Evolutionary conservation across 345 rosid genomes (phyloP).

Genomic region (Geranium brycei): DNA sequence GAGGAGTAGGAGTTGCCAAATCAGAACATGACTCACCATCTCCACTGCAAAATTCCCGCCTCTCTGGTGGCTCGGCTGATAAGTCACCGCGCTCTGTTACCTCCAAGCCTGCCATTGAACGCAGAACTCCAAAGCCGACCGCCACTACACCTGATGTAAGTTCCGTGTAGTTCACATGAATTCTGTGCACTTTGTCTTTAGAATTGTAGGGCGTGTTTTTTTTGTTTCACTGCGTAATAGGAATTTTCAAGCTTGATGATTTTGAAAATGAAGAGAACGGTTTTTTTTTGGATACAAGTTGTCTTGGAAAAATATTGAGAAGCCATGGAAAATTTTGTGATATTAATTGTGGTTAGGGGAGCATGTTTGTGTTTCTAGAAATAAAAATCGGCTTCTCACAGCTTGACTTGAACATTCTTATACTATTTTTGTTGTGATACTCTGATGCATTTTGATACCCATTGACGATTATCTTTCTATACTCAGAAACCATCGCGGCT

Average conservation of each 20-base stretch:
- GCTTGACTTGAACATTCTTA: too few relatives aligned
- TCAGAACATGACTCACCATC: constrained; percentile 51
- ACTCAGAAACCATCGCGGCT: not conserved
- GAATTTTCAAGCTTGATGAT: too few relatives aligned
- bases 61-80: constrained; percentile 54
- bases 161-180: not conserved
- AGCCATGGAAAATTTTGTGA: too few relatives aligned
- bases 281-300: not conserved
- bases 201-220: too few relatives aligned
- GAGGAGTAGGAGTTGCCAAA: constrained; percentile 40
- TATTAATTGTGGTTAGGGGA: not conserved
- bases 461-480: constrained; percentile 13
- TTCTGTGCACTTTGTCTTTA: too few relatives aligned
- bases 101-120: constrained; percentile 54
- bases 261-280: too few relatives aligned
- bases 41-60: constrained; percentile 46
- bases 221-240: too few relatives aligned
- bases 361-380: constrained; percentile 2
- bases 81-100: constrained; percentile 53
- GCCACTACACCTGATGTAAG: constrained; percentile 64
- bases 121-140: constrained; percentile 52
- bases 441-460: constrained; percentile 5
- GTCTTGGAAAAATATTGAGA: not conserved
- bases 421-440: not conserved
- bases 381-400: too few relatives aligned